Base-by-base conservation (phyloP, 305 asterid species). In the Stenogyne calaminthoides region DNA sequence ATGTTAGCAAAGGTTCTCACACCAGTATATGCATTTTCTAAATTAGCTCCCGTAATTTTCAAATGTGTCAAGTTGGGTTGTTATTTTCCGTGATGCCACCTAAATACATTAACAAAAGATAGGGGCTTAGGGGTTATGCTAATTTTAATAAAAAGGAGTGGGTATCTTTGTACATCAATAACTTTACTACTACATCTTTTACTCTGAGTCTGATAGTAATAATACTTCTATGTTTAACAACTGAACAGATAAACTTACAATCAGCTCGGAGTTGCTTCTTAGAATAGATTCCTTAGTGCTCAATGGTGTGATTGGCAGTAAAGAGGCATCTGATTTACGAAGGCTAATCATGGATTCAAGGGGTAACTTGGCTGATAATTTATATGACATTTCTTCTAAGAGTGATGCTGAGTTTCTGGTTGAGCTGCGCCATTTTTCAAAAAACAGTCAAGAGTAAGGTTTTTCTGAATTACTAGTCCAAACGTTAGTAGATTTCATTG, bases 241-340 rank as follows among this genome's bases (percentile, higher is more conserved):
- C 44, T 60, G 63, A 77, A 68, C 88, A 89, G 95, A 87, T 77
- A 86, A 73, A 69, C 69, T 80, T n/a, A 67, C 86, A 44, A 73
- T 84, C 79, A 79, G 84, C 77, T 80, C 96, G 2, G 88, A 83
- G 80, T 69, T 91, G 85, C 93, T 89, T 69, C 93, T 89, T 72
- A 85, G 93, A 84, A 84, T 91, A 75, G 95, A 91, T 79, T 81
- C 96, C 10, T 81, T 91, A 90, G 90, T 91, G 78, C 89, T 91
- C 74, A 81, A 81, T 75, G 88, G 93, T 59, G 62, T 81, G 71
- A 80, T 89, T 81, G 85, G 83, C 71, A 81, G 84, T 82, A 51
- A 55, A 12, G 96, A 91, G 86, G 97, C 96, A 78, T 83, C 80
- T 73, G 88, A 80, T 55, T 78, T 89, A 75, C 85, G 97, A 83